Percentiles rank a stretch among this genome's conserved stretches.
Conservation (phyloP, 106 monocot genomes). For the Phalaenopsis equestris region DNA sequence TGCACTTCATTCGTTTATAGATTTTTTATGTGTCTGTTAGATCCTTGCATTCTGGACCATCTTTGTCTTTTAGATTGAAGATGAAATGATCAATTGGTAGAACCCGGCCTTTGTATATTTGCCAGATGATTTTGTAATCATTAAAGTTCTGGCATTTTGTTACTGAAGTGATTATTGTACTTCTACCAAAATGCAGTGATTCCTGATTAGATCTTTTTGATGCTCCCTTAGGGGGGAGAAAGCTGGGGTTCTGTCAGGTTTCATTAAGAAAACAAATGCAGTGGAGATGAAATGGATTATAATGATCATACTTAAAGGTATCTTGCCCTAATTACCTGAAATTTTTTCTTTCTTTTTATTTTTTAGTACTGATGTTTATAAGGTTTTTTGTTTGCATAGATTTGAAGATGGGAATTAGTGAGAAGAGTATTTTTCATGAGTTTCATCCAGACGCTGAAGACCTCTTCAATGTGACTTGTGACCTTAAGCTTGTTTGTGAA, state of each 20-base stretch:
- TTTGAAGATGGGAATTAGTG: slow-evolving; percentile 91
- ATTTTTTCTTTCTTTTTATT: neutral
- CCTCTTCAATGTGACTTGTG: slow-evolving; percentile 97
- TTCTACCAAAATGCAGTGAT: neutral
- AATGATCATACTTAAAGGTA: slow-evolving; percentile 96
- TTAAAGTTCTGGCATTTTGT: neutral
- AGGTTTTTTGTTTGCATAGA: slow-evolving; percentile 35
- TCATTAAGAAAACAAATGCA: slow-evolving; percentile 98
- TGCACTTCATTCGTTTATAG: neutral
- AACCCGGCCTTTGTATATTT: neutral
- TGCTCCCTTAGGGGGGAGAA: slow-evolving; percentile 55
- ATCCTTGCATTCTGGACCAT: neutral
- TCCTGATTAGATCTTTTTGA: neutral
- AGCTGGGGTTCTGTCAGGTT: slow-evolving; percentile 59
- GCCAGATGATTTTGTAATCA: neutral
- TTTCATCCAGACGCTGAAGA: slow-evolving; percentile 99
- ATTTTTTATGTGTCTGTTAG: neutral
- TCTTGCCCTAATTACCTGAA: neutral
- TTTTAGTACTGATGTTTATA: neutral
- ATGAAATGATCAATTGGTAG: neutral
- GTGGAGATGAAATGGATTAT: slow-evolving; percentile 95
- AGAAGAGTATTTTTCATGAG: slow-evolving; percentile 92
- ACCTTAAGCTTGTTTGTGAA: slow-evolving; percentile 91
- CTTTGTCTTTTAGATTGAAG: neutral
- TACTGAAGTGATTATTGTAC: neutral